These are phyloP conservation scores for Arthrobotrys conoides DNA, from an alignment of 2,329 filamentous ascomycete species.

Conservation along the genomic window DNA sequence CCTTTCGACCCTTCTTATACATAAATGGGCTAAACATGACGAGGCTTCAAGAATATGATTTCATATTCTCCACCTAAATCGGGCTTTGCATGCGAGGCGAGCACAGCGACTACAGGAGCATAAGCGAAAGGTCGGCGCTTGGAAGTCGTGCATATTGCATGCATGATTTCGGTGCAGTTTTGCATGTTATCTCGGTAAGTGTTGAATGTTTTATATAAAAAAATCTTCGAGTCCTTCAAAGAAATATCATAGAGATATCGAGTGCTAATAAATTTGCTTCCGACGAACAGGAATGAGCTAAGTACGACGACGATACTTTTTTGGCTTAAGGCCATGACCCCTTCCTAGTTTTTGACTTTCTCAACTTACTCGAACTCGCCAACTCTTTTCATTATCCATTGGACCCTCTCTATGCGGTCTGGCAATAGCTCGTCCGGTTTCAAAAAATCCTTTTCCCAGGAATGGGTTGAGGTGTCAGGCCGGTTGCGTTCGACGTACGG, in stretches of 20 bases:
- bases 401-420: not conserved
- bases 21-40: not conserved
- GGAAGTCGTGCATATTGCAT: not conserved
- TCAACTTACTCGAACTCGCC: not conserved
- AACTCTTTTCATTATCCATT: not conserved
- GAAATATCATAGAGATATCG: too few species aligned
- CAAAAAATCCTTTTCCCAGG: not conserved
- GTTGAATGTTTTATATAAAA: not conserved
- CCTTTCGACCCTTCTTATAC: constrained; percentile 13
- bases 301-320: too few species aligned
- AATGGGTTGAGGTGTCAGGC: not conserved
- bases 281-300: too few species aligned
- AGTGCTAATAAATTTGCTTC: too few species aligned
- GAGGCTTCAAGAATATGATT: constrained; percentile 10
- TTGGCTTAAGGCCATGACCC: too few species aligned
- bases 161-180: not conserved
- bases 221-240: too few species aligned
- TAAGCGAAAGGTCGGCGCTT: constrained; percentile 12
- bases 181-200: constrained; percentile 1
- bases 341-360: not conserved
- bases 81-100: not conserved
- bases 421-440: not conserved
- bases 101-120: not conserved
- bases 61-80: not conserved
- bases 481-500: not conserved